Percentiles rank a stretch among this genome's conserved stretches.
Evolutionary conservation across 768 basidiomycete genomes (phyloP).

Genomic region (Podaxis rugospora): DNA sequence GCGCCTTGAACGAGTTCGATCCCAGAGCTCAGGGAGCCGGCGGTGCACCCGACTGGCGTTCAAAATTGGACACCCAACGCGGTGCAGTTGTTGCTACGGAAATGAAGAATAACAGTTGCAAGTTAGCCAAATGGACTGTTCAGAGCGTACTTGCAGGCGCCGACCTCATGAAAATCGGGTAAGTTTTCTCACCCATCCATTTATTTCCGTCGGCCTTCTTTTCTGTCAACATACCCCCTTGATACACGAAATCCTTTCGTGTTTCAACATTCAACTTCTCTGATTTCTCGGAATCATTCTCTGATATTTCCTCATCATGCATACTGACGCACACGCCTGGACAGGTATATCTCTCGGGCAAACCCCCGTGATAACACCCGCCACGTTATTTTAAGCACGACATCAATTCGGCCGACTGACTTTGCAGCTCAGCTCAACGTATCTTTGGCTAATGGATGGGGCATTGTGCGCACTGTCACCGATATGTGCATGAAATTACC

Average conservation of each 20-base stretch:
- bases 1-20: conserved; percentile 97
- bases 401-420: conserved; percentile 90
- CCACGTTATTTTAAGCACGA: conserved; percentile 92
- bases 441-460: conserved; percentile 95
- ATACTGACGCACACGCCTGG: conserved; percentile 16
- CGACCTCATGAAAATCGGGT: conserved; percentile 97
- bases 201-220: conserved; percentile 10
- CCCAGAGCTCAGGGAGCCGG: conserved; percentile 85
- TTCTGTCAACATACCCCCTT: not conserved
- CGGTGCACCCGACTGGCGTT: conserved; percentile 97
- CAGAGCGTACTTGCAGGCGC: conserved; percentile 94
- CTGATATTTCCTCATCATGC: conserved; percentile 11
- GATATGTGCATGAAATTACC: conserved; percentile 96
- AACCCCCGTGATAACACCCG: conserved; percentile 93
- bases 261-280: conserved; percentile 10
- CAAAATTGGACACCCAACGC: conserved; percentile 93
- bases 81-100: conserved; percentile 98
- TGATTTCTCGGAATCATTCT: conserved; percentile 11
- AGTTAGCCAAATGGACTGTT: conserved; percentile 96
- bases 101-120: conserved; percentile 99
- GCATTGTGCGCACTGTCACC: conserved; percentile 92
- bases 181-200: conserved; percentile 13
- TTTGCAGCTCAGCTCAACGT: conserved; percentile 96
- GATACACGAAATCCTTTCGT: conserved; percentile 1
- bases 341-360: conserved; percentile 90